Base-by-base conservation (phyloP, 768 basidiomycete species). In the Trametes cinnabarina region DNA sequence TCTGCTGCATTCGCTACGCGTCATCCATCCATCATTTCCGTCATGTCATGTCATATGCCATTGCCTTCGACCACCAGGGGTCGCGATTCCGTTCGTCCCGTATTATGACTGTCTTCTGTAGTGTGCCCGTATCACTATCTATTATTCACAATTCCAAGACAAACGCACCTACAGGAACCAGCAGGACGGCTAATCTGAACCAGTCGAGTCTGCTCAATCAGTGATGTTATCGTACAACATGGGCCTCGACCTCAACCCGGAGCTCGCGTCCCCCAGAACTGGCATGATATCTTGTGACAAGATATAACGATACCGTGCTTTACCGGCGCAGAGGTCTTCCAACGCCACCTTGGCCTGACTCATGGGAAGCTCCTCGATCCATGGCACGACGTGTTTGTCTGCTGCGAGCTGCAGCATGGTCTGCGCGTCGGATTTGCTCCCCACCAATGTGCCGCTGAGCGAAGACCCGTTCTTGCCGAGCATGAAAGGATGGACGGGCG, bases 371-470 rank as follows among this genome's bases (percentile, higher is more conserved):
- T 76, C 74, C 55, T 72, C 70, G 62, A 69, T 70, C 68, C 70
- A 82, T 12, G 79, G 76, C 64, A 77, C 75, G 61, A 87, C 71
- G 1, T 74, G 71, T 69, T 86, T 81, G 60, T 80, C 73, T 12
- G 76, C 77, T 1, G 82, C 83, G 37, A 88, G 76, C 51, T 81
- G 68, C 46, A 86, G 75, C 85, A 87, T 88, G 52, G 78, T 76
- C 17, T 74, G 51, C 15, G 74, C 78, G 65, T 86, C 85, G 51
- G 76, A 73, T 72, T 83, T 84, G 68, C 73, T 79, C 41, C 85
- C 86, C 47, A 86, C 78, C 64, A 75, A 73, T 34, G 67, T 68
- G 34, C 68, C 69, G 23, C 71, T 55, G 17, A 68, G 8, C 12
- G 60, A 30, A 20, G 58, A 61, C 2, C 55, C 70, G 51, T 66